phyloP scores from a whole-genome alignment of 306 rosid genomes.

The Oxytropis ochrocephala region DNA sequence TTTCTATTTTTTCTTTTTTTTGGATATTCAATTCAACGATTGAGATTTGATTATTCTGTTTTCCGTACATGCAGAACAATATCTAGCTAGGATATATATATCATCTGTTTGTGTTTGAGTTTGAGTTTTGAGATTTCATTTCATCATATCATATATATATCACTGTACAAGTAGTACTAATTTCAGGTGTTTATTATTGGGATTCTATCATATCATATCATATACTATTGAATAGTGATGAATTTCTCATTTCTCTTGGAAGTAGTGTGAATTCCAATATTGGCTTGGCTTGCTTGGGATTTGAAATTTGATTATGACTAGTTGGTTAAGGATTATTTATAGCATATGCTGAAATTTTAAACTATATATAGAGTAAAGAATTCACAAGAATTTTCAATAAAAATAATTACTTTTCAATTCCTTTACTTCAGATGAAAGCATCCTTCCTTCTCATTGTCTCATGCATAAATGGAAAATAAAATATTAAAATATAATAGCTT shows the following conservation, averaged over 20 bases:
- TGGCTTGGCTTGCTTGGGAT: conserved; percentile 26
- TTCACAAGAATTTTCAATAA: not conserved
- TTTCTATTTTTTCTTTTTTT: not conserved
- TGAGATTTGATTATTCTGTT: conserved; percentile 35
- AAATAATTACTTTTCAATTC: not conserved
- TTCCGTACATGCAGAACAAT: conserved; percentile 47
- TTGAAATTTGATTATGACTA: conserved; percentile 21
- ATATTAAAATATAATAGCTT: not conserved
- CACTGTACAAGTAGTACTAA: not conserved
- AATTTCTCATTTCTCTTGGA: not conserved
- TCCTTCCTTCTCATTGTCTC: not conserved
- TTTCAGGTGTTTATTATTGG: conserved; percentile 29
- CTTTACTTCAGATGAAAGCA: conserved; percentile 12
- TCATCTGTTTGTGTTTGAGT: not conserved
- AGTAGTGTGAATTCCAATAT: conserved; percentile 8
- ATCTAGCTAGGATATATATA: not conserved
- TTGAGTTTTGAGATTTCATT: conserved; percentile 24
- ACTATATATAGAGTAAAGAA: not conserved
- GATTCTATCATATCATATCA: conserved; percentile 17
- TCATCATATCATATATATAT: not conserved
- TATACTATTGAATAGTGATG: not conserved
- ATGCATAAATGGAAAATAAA: not conserved
- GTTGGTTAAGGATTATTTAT: conserved; percentile 16
- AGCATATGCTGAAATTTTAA: not conserved
- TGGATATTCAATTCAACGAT: conserved; percentile 34